Evolutionary conservation across 2,329 filamentous ascomycete species (phyloP), one percentile per base, ranked within the genome.

Genomic region (Ciborinia camelliae): DNA sequence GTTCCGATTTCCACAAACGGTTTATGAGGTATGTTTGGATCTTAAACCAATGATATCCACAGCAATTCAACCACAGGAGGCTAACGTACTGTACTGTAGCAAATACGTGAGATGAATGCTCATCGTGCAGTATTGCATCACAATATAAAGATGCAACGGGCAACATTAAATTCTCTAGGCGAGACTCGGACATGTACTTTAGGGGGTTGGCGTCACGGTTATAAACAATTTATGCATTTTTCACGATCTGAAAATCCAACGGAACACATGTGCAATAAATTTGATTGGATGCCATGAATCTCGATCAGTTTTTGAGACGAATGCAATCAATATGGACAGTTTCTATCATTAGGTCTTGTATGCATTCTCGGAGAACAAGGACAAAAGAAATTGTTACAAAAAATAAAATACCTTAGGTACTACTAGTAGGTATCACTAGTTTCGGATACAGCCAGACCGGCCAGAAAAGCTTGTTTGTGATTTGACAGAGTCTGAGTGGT

Each of bases 1-100:
- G 94, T 68, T 97, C 92, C 37, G 95, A 99, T 78, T 99, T 99
- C 77, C 95, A 99, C 81, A 95, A 93, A 79, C 88, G 92, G 68
- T 99, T 99, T 77, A 99, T 99, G 95, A 81, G 74, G 74, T 75
- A 58, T 62, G 73, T 73, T 63, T 43, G 26, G 10, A 54, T 43
- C 14, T 53, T 14, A 23, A 35, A 28, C 15, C 26, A 39, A n/a
- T 23, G 52, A 8, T 28, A 48, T 18, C 18, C 20, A 8, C 20
- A 45, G 9, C 52, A 28, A 59, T 60, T 66, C 23, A 30, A 23
- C 8, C n/a, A 61, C 23, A 52, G 10, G 35, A 66, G 35, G 50
- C 66, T 63, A 55, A 62, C 63, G 45, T 67, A 52, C 57, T 52
- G 45, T 67, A 52, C 57, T 52, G 64, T 54, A 75, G 74, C 60